Evolutionary conservation across 441 rosid species (phyloP).

Genomic region (Pelargonium cotyledonis): DNA sequence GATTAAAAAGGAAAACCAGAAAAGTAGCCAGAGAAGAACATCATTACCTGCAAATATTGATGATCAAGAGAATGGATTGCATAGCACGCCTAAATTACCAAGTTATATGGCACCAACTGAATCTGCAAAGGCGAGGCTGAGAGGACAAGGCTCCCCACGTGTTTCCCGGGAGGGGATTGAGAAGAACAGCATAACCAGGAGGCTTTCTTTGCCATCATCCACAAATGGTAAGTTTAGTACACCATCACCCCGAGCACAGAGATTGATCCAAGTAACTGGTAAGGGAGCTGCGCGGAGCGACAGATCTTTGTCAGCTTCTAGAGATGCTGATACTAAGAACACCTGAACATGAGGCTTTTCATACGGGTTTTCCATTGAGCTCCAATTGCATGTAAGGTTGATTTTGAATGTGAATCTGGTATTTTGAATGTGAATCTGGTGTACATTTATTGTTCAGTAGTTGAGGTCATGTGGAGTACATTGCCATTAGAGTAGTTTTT

Average conservation of each 20-base stretch:
- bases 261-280: conserved; percentile 38
- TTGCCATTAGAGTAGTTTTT: no score
- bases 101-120: conserved; percentile 84
- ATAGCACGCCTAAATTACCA: conserved; percentile 44
- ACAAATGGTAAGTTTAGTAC: conserved; percentile 39
- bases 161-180: conserved; percentile 35
- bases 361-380: no score
- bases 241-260: conserved; percentile 50
- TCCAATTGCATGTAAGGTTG: neutral
- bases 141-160: conserved; percentile 58
- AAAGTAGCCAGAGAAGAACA: conserved; percentile 44
- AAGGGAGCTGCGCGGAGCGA: conserved; percentile 39
- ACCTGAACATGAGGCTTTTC: conserved; percentile 1
- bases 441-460: conserved; percentile 2
- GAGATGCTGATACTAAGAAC: conserved; percentile 53
- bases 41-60: conserved; percentile 51
- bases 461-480: neutral
- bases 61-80: conserved; percentile 38
- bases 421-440: neutral
- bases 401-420: neutral
- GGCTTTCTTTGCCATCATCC: conserved; percentile 65
- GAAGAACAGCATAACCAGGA: conserved; percentile 40
- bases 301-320: conserved; percentile 45
- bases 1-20: conserved; percentile 30
- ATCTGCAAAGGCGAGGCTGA: conserved; percentile 60